Evolutionary conservation across 1,139 yeast species (phyloP), one percentile per base, ranked within the genome.

Genomic region (Insectozyma bohioensis): DNA sequence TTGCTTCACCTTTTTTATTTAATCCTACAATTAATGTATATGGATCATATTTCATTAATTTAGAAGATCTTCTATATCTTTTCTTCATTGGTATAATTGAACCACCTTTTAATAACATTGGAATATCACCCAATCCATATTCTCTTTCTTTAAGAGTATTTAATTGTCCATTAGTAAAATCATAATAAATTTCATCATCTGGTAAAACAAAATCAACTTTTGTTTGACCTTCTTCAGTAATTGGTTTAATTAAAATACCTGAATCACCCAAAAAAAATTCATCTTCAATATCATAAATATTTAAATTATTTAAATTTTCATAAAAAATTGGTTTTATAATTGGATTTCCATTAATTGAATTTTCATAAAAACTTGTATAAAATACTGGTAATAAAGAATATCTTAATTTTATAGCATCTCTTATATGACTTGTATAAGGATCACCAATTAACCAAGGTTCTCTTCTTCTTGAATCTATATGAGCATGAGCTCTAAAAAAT

Each of bases 401-500:
- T 40, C 99, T 70, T 45, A 86, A 65, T 37, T 65, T 67, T 16
- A 92, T 69, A 0, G 95, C 83, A 31, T 83, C 81, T 35, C 85
- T 71, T 35, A 88, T 82, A 16, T 74, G 55, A 0, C 76, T 63
- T n/a, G 82, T 77, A 47, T 75, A 79, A 4, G 92, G 90, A 19
- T 80, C 94, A 3, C 85, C 85, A 2, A 84, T 72, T 30, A 90
- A 59, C 81, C 90, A 92, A 1, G 98, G 98, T 52, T 92, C 99
- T 41, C 97, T 75, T 58, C 97, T 78, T 50, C 84, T 72, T 1
- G 97, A 72, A 56, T 92, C 97, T 37, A 90, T 84, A 61, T 94
- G 97, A 0, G 97, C 97, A 61, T 92, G 99, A 0, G 84, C 97
- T 51, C 98, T 72, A 67, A 92, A 90, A 52, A 92, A 94, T 26